These are phyloP conservation scores for Tolypocladium nubicola DNA, from an alignment of 2,329 filamentous ascomycete species.

Conservation along the genomic window DNA sequence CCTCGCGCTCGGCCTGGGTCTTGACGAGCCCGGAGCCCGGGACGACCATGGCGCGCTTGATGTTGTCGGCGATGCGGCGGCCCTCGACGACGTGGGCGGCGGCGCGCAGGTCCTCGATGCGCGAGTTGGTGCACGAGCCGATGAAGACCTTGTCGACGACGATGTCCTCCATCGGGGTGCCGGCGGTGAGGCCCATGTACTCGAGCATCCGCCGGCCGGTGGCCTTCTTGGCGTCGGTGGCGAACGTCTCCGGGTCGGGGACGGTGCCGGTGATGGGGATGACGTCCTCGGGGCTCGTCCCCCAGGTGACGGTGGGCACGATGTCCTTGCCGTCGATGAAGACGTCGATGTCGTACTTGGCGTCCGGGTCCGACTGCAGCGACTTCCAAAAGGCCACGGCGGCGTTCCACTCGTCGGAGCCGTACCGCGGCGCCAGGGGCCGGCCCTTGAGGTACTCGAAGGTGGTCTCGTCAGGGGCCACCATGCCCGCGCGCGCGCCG, in stretches of 20 bases:
- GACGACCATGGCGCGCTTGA: slow-evolving; percentile 93
- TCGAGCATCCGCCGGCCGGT: slow-evolving; percentile 74
- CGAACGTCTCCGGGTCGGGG: slow-evolving; percentile 80
- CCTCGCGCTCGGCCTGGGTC: slow-evolving; percentile 80
- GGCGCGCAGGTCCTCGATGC: slow-evolving; percentile 88
- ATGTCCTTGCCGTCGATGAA: slow-evolving; percentile 91
- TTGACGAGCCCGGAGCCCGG: slow-evolving; percentile 93
- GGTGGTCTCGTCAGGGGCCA: slow-evolving; percentile 87
- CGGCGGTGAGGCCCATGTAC: slow-evolving; percentile 89
- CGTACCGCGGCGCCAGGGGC: slow-evolving; percentile 76
- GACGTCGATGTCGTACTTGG: slow-evolving; percentile 82
- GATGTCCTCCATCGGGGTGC: slow-evolving; percentile 88
- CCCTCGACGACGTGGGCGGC: slow-evolving; percentile 81
- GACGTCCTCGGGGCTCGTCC: slow-evolving; percentile 91
- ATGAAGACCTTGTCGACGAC: slow-evolving; percentile 93
- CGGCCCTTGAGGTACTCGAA: slow-evolving; percentile 92
- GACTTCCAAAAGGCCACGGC: slow-evolving; percentile 81
- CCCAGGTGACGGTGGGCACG: slow-evolving; percentile 88
- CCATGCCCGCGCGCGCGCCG: slow-evolving; percentile 91
- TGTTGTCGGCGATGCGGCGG: slow-evolving; percentile 73
- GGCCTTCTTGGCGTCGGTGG: slow-evolving; percentile 67
- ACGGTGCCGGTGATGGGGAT: slow-evolving; percentile 89
- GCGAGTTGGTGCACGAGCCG: slow-evolving; percentile 92
- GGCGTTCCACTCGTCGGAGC: slow-evolving; percentile 81
- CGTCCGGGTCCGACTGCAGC: slow-evolving; percentile 75